These are phyloP conservation scores for Clarireedia sp. DNA, from an alignment of 2,329 filamentous ascomycete species.

Conservation along the genomic window DNA sequence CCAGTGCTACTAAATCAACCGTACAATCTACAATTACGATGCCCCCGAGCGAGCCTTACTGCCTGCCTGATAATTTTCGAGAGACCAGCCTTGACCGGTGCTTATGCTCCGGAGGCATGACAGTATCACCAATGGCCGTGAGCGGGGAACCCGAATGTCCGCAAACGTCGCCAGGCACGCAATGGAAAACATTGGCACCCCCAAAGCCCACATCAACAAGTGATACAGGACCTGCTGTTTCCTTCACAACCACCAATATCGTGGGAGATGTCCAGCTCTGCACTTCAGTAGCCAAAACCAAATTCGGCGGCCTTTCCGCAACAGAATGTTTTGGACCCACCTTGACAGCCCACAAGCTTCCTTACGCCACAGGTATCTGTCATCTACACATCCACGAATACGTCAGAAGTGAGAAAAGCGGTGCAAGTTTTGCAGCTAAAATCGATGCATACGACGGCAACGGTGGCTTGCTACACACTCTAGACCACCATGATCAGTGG, in stretches of 20 bases:
- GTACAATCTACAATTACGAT: neutral
- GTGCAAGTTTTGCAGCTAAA: neutral
- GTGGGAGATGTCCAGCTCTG: neutral
- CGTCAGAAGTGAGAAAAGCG: neutral
- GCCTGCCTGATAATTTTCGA: neutral
- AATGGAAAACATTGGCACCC: neutral
- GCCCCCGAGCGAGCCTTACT: neutral
- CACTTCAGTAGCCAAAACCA: neutral
- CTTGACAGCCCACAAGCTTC: neutral
- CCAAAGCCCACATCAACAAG: neutral
- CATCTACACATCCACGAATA: neutral
- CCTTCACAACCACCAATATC: neutral
- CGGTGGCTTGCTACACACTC: neutral
- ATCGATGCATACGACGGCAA: neutral
- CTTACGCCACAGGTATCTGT: neutral
- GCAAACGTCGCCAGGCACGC: neutral
- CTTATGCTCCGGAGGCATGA: neutral
- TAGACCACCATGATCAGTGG: neutral
- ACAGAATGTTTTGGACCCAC: neutral
- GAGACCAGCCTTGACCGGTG: neutral
- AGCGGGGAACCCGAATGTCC: neutral
- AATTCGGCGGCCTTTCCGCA: neutral
- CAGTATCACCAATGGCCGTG: neutral
- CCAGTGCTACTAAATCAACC: neutral
- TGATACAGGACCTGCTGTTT: neutral